phyloP scores from a whole-genome alignment of 2,329 filamentous ascomycete genomes.

The Cadophora gregata region DNA sequence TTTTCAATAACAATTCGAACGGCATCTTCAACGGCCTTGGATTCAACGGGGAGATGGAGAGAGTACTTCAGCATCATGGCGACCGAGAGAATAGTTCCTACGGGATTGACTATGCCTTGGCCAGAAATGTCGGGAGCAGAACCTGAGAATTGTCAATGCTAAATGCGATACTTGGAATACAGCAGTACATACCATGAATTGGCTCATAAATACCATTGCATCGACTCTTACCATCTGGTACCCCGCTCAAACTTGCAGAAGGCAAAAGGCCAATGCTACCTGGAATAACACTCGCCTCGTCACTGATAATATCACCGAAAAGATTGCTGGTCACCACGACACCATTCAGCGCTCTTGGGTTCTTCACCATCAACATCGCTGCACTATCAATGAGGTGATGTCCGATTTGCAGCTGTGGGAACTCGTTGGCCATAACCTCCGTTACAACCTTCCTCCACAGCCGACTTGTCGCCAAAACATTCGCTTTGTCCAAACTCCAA shows the following conservation, averaged over 20 bases:
- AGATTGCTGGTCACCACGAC: constrained; percentile 92
- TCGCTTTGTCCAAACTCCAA: constrained; percentile 93
- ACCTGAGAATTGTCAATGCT: constrained; percentile 53
- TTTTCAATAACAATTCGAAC: constrained; percentile 81
- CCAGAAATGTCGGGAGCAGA: constrained; percentile 94
- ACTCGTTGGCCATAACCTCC: constrained; percentile 86
- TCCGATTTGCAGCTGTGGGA: constrained; percentile 80
- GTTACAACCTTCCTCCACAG: constrained; percentile 88
- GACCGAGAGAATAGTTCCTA: constrained; percentile 89
- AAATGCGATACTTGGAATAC: background rate
- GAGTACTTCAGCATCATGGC: constrained; percentile 98
- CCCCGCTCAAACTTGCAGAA: constrained; percentile 83
- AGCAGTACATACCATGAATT: constrained; percentile 75
- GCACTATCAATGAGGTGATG: constrained; percentile 95
- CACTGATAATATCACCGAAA: constrained; percentile 94
- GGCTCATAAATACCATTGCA: constrained; percentile 98
- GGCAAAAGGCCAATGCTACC: constrained; percentile 88
- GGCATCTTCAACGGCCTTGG: constrained; percentile 79
- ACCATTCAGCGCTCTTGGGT: constrained; percentile 84
- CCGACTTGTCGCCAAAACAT: constrained; percentile 88
- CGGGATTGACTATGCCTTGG: constrained; percentile 88
- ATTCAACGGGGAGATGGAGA: constrained; percentile 77
- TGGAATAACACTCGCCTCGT: constrained; percentile 94
- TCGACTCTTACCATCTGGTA: constrained; percentile 82
- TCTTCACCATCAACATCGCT: constrained; percentile 98